Percentiles rank a stretch among this genome's conserved stretches.
phyloP scores from a whole-genome alignment of 805 yeast genomes.

The Starmera caribaea region DNA sequence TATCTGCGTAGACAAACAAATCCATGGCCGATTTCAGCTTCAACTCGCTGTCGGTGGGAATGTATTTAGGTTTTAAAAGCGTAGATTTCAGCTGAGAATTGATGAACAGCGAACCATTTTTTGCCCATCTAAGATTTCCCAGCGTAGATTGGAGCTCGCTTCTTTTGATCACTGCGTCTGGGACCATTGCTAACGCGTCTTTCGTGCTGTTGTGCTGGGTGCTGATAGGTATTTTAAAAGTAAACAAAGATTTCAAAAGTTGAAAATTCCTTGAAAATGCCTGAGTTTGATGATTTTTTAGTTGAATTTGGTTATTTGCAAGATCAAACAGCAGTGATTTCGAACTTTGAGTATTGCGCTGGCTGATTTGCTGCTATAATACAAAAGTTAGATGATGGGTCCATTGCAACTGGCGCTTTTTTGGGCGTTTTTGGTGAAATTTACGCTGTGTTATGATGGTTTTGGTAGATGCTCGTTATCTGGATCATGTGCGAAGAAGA shows the following conservation, averaged over 20 bases:
- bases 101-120: conserved; percentile 16
- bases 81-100: conserved; percentile 13
- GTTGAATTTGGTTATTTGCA: too few relatives aligned
- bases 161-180: conserved; percentile 6
- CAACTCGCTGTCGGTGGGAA: not conserved
- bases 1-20: conserved; percentile 8
- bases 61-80: conserved; percentile 12
- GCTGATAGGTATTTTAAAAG: not conserved
- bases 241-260: too few relatives aligned
- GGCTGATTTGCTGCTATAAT: too few relatives aligned
- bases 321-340: too few relatives aligned
- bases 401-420: not conserved
- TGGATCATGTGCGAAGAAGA: conserved; percentile 63
- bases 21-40: conserved; percentile 6
- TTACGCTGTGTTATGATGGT: too few relatives aligned
- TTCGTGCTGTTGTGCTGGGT: not conserved
- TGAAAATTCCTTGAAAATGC: too few relatives aligned
- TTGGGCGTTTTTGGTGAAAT: not conserved
- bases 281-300: too few relatives aligned
- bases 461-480: conserved; percentile 23
- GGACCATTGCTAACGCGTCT: conserved; percentile 4
- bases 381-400: too few relatives aligned
- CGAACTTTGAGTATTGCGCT: too few relatives aligned
- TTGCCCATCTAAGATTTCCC: conserved; percentile 13
- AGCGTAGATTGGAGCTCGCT: conserved; percentile 7